These are phyloP conservation scores for Fagopyrum esculentum DNA, from an alignment of 148 eudicot species.

Conservation along the genomic window DNA sequence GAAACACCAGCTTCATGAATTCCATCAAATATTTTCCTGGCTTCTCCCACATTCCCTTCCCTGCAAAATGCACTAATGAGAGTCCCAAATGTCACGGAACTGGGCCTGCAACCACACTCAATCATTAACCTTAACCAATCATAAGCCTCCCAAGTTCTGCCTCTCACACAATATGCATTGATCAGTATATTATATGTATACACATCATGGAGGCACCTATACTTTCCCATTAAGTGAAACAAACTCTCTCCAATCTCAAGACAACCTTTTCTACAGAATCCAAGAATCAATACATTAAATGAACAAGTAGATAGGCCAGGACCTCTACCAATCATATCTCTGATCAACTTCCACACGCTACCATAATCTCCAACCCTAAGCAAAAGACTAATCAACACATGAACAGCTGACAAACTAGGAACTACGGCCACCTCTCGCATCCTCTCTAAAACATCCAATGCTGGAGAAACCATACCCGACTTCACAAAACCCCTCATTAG, in stretches of 20 bases:
- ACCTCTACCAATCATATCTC: constrained; percentile 66
- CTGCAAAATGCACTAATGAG: constrained; percentile 65
- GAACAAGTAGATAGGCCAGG: constrained; percentile 45
- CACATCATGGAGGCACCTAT: constrained; percentile 52
- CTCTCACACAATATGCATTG: constrained; percentile 54
- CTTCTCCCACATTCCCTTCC: constrained; percentile 68
- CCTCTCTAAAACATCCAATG: constrained; percentile 44
- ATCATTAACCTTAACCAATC: constrained; percentile 58
- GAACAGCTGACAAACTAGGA: constrained; percentile 53
- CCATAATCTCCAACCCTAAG: constrained; percentile 67
- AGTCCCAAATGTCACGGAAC: constrained; percentile 41
- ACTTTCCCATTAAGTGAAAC: constrained; percentile 58
- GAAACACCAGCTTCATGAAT: constrained; percentile 41
- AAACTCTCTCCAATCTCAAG: constrained; percentile 58
- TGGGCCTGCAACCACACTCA: constrained; percentile 52
- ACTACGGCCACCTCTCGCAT: constrained; percentile 54
- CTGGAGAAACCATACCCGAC: constrained; percentile 42
- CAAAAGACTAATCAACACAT: constrained; percentile 48
- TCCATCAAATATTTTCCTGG: constrained; percentile 51
- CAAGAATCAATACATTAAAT: constrained; percentile 61
- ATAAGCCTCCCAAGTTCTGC: constrained; percentile 53
- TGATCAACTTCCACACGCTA: constrained; percentile 77
- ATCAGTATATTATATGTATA: constrained; percentile 75
- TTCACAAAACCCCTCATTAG: constrained; percentile 73
- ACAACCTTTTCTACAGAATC: constrained; percentile 64